Evolutionary conservation across 2,329 filamentous ascomycete species (phyloP).

Genomic region (Laburnicola sp.): DNA sequence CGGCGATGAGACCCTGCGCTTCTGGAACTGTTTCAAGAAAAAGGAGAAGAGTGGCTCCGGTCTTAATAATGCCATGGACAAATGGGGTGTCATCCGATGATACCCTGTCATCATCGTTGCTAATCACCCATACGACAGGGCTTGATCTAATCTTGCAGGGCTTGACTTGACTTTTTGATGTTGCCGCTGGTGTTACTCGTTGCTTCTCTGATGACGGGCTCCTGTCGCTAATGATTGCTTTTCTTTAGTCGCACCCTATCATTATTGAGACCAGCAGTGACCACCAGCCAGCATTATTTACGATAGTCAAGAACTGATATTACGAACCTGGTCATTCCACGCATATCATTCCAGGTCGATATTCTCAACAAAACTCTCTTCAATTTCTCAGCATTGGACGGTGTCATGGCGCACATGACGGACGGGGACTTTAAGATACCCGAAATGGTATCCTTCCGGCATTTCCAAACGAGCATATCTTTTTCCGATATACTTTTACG

Average conservation of each 20-base stretch:
- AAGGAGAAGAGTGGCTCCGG: slow-evolving; percentile 67
- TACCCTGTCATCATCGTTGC: not conserved
- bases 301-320: no score
- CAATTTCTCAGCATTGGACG: slow-evolving; percentile 10
- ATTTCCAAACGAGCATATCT: slow-evolving; percentile 4
- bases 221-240: no score
- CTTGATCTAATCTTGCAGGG: not conserved
- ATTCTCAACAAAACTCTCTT: slow-evolving; percentile 2
- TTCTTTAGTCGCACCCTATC: no score
- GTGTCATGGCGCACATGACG: slow-evolving; percentile 5
- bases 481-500: not conserved
- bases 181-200: not conserved
- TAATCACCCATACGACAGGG: not conserved
- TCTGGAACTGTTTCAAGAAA: slow-evolving; percentile 95
- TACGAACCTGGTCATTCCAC: not conserved
- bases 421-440: not conserved
- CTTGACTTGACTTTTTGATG: not conserved
- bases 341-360: not conserved
- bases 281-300: no score
- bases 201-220: not conserved
- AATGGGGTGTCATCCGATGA: slow-evolving; percentile 80
- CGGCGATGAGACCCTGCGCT: slow-evolving; percentile 91
- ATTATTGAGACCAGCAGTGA: no score
- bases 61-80: slow-evolving; percentile 58
- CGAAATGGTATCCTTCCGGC: not conserved